Conservation (phyloP, 352 stramenopile species). For the Blastocystis sp. region DNA sequence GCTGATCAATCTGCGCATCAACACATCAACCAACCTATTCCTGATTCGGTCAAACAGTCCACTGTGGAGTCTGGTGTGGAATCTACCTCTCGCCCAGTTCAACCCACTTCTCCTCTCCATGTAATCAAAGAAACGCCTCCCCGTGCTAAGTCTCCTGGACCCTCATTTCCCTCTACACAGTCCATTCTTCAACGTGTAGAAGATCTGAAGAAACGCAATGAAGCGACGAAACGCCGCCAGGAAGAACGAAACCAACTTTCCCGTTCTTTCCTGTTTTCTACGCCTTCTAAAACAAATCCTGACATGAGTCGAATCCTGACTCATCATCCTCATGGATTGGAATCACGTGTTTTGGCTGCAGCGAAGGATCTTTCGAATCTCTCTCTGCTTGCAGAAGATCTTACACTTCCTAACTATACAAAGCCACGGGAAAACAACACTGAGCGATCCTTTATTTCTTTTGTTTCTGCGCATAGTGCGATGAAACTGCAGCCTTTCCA, state of each 20-base stretch:
- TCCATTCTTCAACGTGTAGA: constrained; percentile 29
- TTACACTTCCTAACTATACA: neutral
- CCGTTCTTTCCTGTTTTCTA: neutral
- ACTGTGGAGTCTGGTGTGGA: neutral
- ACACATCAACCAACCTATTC: neutral
- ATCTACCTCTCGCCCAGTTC: neutral
- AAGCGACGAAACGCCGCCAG: constrained; percentile 9
- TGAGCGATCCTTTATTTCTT: constrained; percentile 14
- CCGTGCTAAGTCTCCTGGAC: neutral
- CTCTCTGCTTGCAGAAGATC: neutral
- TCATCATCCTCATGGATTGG: neutral
- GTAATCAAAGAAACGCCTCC: neutral
- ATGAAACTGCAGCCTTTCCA: neutral
- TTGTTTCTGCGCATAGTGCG: neutral
- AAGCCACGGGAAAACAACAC: neutral
- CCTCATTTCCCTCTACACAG: neutral
- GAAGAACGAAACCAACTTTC: neutral
- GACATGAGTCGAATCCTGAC: neutral
- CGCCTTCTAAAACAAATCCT: neutral
- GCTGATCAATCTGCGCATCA: neutral
- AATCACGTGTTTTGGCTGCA: neutral
- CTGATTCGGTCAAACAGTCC: neutral
- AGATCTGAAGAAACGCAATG: constrained; percentile 37
- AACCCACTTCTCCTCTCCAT: neutral
- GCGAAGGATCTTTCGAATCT: neutral